Conservation (phyloP, 257 asterid genomes). For the Plantago ovata region DNA sequence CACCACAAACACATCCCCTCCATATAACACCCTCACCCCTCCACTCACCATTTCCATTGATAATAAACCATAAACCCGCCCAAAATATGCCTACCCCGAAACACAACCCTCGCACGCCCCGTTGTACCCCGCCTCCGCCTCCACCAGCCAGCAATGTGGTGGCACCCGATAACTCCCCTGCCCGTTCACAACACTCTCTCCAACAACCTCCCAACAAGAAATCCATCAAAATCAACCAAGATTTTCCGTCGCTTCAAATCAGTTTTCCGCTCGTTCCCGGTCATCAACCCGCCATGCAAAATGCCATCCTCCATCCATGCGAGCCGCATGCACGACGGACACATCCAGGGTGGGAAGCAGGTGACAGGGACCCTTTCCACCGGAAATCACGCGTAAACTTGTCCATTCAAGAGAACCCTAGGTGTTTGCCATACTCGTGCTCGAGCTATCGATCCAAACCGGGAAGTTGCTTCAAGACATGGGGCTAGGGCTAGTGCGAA, state of each 20-base stretch:
- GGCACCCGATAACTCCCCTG: slow-evolving; percentile 43
- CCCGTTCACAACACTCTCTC: slow-evolving; percentile 31
- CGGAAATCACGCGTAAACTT: slow-evolving; percentile 67
- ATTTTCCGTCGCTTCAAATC: slow-evolving; percentile 62
- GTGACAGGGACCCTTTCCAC: slow-evolving; percentile 72
- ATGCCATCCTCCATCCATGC: slow-evolving; percentile 58
- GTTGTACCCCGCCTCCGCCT: slow-evolving; percentile 22
- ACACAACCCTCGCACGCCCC: slow-evolving; percentile 26
- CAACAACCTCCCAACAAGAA: slow-evolving; percentile 39
- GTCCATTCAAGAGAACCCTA: slow-evolving; percentile 68
- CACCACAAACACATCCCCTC: slow-evolving; percentile 22
- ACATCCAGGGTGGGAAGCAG: slow-evolving; percentile 72
- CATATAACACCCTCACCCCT: not conserved
- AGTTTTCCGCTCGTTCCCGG: slow-evolving; percentile 75
- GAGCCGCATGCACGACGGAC: slow-evolving; percentile 48
- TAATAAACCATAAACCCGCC: slow-evolving; percentile 11
- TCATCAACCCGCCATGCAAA: slow-evolving; percentile 76
- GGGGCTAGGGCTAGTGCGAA: slow-evolving; percentile 79
- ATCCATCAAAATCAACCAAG: slow-evolving; percentile 46
- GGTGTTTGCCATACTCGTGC: slow-evolving; percentile 68
- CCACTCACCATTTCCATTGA: not conserved
- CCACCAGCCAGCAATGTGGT: slow-evolving; percentile 35
- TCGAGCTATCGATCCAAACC: slow-evolving; percentile 73
- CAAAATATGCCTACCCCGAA: slow-evolving; percentile 47
- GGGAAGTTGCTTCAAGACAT: slow-evolving; percentile 85